Evolutionary conservation across 495 filamentous ascomycete genomes (phyloP).

Genomic region (Bathelium albidoporum): DNA sequence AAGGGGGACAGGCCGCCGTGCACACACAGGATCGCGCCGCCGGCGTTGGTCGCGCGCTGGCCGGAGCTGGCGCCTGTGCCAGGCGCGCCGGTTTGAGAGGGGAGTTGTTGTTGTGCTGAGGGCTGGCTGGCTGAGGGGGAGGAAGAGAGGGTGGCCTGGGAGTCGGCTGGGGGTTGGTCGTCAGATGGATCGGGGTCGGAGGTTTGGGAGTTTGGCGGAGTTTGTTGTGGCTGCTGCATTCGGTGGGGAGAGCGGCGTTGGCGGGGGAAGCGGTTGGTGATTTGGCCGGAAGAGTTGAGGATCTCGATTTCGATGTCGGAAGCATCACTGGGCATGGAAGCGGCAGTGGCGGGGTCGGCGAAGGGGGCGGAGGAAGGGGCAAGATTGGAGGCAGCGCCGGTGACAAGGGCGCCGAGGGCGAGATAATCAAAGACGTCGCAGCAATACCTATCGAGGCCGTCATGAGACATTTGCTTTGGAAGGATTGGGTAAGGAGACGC

Average conservation of each 20-base stretch:
- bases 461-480: constrained; percentile 4
- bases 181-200: constrained; percentile 33
- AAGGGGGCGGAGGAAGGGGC: constrained; percentile 38
- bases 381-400: constrained; percentile 73
- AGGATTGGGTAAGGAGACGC: background rate
- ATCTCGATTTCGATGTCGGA: constrained; percentile 88
- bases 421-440: constrained; percentile 99
- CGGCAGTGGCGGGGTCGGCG: constrained; percentile 28
- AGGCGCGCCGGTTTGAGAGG: constrained; percentile 50
- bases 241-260: constrained; percentile 19
- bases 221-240: constrained; percentile 6
- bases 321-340: constrained; percentile 37
- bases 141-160: constrained; percentile 2
- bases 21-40: constrained; percentile 83
- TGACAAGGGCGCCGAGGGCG: constrained; percentile 85
- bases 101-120: constrained; percentile 17
- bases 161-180: constrained; percentile 23
- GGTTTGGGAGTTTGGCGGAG: constrained; percentile 32
- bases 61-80: constrained; percentile 66
- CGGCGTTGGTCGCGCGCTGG: constrained; percentile 45
- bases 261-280: constrained; percentile 62
- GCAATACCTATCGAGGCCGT: constrained; percentile 46
- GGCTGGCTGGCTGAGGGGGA: constrained; percentile 12
- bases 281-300: constrained; percentile 65
- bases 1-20: constrained; percentile 88